These are phyloP conservation scores for Leucocoprinus birnbaumii DNA, from an alignment of 768 basidiomycete genomes.

Conservation along the genomic window DNA sequence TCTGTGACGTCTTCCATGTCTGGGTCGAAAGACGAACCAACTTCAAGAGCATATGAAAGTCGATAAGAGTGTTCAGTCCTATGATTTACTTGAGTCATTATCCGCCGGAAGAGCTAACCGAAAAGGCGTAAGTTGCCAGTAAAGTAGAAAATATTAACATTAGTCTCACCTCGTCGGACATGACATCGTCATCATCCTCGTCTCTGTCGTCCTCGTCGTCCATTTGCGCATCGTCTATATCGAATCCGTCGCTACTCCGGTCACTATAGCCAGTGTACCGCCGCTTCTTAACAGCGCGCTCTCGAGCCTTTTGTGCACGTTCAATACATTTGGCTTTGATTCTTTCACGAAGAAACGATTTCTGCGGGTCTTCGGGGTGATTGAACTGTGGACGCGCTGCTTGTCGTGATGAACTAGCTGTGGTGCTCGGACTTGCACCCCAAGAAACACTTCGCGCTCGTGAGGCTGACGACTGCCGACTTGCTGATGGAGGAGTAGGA, in stretches of 20 bases:
- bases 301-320: slow-evolving; percentile 54
- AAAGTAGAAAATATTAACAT: neutral
- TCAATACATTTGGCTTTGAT: slow-evolving; percentile 63
- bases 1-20: slow-evolving; percentile 57
- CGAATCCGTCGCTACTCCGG: slow-evolving; percentile 48
- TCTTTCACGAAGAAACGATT: slow-evolving; percentile 53
- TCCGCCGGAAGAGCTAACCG: slow-evolving; percentile 60
- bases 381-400: slow-evolving; percentile 5
- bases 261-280: slow-evolving; percentile 29
- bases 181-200: slow-evolving; percentile 54
- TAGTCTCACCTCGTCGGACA: slow-evolving; percentile 58
- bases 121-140: slow-evolving; percentile 1
- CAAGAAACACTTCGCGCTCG: slow-evolving; percentile 1
- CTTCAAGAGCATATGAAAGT: slow-evolving; percentile 62
- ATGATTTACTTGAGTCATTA: slow-evolving; percentile 52
- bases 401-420: slow-evolving; percentile 1
- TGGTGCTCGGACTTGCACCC: slow-evolving; percentile 20
- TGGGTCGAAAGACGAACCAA: slow-evolving; percentile 77
- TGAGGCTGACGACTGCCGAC: slow-evolving; percentile 1
- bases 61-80: slow-evolving; percentile 52
- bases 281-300: slow-evolving; percentile 40
- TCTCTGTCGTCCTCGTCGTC: slow-evolving; percentile 45
- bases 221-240: slow-evolving; percentile 32
- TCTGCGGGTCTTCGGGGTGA: slow-evolving; percentile 43
- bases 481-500: slow-evolving; percentile 19